Base-by-base conservation (phyloP, 2,329 filamentous ascomycete genomes). In the Colletotrichum godetiae region DNA sequence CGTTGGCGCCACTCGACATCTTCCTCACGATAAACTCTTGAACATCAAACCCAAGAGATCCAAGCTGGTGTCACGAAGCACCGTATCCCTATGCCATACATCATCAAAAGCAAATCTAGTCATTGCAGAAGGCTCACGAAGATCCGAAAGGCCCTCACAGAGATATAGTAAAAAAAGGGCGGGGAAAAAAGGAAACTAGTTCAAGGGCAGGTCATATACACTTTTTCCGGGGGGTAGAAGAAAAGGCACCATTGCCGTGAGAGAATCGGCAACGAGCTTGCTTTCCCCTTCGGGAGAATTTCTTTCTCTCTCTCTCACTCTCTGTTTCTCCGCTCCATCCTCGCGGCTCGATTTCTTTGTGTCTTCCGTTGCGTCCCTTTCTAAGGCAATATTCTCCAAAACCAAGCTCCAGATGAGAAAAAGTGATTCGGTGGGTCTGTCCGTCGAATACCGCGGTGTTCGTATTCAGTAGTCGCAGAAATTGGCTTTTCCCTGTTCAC, bases 401-500 rank as follows among this genome's bases (percentile, higher is more conserved):
- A 37, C 31, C 65, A 46, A 57, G 58, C 24, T 53, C 49, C 56
- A 37, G 57, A 49, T 46, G 27, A 59, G 52, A 33, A 49, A 67
- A 59, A 59, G 33, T 37, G 42, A 31, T 42, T 65, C 27, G 29
- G 24, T 42, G 37, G 22, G 57, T 65, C 29, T 33, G 35, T 63
- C 52, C 66, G 66, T 56, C 57, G 66, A 62, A 46, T 42, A 60
- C 53, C 27, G 13, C 60, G 31, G 31, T 15, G 29, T n/a, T 55
- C 49, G 53, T 64, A 15, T 13, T 56, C n/a, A 60, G 33, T 55
- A 49, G 35, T 37, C 49, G 31, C 52, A 55, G 49, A 5, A 55
- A 52, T 13, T 63, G 77, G 84, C 67, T 84, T 78, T 82, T 89
- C 89, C 86, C 90, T 89, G 83, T 91, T 88, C 73, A 74, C 72